Evolutionary conservation across 306 rosid species (phyloP).

Genomic region (Lathyrus aphaca): DNA sequence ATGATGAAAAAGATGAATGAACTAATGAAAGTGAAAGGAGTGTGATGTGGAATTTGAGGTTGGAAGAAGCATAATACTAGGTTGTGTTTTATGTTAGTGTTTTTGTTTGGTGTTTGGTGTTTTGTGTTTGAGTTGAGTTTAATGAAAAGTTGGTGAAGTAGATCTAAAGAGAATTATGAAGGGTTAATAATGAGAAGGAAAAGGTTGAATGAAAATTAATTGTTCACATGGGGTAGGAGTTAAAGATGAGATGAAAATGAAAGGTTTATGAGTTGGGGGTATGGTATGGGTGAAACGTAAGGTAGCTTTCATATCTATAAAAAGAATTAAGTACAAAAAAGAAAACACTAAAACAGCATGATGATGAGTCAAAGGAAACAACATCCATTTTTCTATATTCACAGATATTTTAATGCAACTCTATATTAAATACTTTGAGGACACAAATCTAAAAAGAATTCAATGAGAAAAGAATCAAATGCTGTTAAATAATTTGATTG

Average conservation of each 20-base stretch:
- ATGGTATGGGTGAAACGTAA: background rate
- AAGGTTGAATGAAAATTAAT: conserved; percentile 2
- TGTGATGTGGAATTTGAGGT: background rate
- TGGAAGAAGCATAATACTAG: background rate
- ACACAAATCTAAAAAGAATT: too few species aligned
- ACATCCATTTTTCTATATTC: too few species aligned
- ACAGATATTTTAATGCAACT: too few species aligned
- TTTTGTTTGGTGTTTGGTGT: background rate
- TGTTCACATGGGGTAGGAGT: conserved; percentile 23
- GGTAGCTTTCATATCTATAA: background rate
- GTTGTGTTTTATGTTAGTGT: background rate
- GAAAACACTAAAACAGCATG: background rate
- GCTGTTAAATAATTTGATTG: too few species aligned
- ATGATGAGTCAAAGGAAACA: background rate
- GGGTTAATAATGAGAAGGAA: background rate
- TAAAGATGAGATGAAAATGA: conserved; percentile 15
- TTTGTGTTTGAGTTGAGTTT: conserved; percentile 26
- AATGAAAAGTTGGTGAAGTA: conserved; percentile 27
- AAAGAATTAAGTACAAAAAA: background rate
- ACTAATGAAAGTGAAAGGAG: background rate
- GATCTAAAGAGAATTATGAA: background rate
- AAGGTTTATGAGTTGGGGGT: background rate
- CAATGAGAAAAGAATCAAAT: too few species aligned
- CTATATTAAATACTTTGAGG: too few species aligned
- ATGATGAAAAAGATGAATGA: background rate